These are phyloP conservation scores for Podaxis rugospora DNA, from an alignment of 768 basidiomycete genomes.

Conservation along the genomic window DNA sequence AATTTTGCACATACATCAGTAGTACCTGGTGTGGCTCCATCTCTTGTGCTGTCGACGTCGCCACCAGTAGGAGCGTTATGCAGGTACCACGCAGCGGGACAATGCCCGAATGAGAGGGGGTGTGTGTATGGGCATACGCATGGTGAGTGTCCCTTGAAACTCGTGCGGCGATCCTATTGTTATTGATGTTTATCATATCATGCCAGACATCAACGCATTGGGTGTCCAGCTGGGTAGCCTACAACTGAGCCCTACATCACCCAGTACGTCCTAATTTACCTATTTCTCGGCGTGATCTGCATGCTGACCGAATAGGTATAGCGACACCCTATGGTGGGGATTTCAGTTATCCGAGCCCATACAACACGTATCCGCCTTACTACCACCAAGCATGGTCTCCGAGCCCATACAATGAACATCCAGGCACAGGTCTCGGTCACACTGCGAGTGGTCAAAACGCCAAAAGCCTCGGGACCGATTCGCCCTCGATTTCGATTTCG, in stretches of 20 bases:
- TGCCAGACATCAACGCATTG: conserved; percentile 1
- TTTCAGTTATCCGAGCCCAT: background rate
- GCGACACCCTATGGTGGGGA: background rate
- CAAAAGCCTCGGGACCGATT: conserved; percentile 7
- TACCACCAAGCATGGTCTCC: conserved; percentile 2
- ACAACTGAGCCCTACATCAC: background rate
- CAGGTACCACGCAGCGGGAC: background rate
- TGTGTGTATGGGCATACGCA: background rate
- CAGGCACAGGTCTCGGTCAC: conserved; percentile 13
- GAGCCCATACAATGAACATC: background rate
- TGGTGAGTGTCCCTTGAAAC: background rate
- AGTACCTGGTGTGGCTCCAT: conserved; percentile 16
- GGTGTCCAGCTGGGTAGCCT: background rate
- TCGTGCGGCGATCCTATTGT: background rate
- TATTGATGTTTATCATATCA: background rate
- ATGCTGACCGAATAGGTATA: background rate
- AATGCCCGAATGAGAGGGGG: background rate
- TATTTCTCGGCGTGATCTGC: background rate
- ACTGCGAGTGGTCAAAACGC: conserved; percentile 8
- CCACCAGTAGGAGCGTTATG: background rate
- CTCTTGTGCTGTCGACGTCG: background rate
- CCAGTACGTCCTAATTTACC: background rate
- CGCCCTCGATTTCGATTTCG: conserved; percentile 1
- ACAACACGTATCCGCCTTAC: background rate
- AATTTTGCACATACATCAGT: conserved; percentile 41